phyloP scores from a whole-genome alignment of 2,329 filamentous ascomycete genomes.

The Coniochaeta sp. region DNA sequence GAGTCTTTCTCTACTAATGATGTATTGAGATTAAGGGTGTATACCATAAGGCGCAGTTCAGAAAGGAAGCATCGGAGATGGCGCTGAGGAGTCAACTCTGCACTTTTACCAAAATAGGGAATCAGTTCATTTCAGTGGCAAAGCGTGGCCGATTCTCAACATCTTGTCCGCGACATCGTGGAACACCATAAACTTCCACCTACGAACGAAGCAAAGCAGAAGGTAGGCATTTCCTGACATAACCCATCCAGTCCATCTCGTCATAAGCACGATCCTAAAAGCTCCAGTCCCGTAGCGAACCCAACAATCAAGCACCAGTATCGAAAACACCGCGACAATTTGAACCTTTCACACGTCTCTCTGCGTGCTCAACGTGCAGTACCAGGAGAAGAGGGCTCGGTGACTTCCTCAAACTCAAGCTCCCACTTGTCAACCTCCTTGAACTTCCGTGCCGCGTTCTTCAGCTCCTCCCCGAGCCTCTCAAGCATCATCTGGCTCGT shows the following conservation, averaged over 20 bases:
- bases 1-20: not conserved
- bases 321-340: constrained; percentile 5
- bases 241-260: not conserved
- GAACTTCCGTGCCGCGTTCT: constrained; percentile 54
- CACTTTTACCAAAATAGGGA: not conserved
- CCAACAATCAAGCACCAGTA: constrained; percentile 5
- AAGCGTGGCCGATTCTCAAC: not conserved
- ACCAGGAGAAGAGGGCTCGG: constrained; percentile 38
- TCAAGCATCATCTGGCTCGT: constrained; percentile 23
- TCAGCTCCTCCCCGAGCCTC: constrained; percentile 41
- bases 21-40: not conserved
- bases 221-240: not conserved
- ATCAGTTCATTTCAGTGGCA: not conserved
- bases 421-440: constrained; percentile 63
- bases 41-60: not conserved
- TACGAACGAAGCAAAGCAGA: not conserved
- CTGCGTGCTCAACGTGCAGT: not conserved
- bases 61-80: not conserved
- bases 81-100: not conserved
- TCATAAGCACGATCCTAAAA: not conserved
- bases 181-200: not conserved
- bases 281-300: constrained; percentile 7
- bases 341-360: not conserved
- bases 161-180: not conserved
- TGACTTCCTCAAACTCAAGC: constrained; percentile 58